Evolutionary conservation across 768 basidiomycete genomes (phyloP), one percentile per base, ranked within the genome.

Genomic region (Kondoa subrosea): DNA sequence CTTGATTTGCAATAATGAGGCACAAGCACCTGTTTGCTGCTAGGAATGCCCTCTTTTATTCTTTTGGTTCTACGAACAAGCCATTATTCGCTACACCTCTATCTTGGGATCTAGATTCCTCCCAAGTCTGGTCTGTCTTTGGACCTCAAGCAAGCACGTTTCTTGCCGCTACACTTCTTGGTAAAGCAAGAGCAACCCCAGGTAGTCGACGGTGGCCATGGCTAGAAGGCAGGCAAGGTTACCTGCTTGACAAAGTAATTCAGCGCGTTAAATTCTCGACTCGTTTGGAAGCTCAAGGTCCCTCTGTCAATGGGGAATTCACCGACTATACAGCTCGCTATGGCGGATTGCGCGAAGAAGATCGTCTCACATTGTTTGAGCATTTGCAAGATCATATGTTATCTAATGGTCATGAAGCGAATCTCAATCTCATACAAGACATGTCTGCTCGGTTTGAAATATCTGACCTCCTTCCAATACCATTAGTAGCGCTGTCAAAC

Each of bases 401-500:
- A 30, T 69, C 57, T 1, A 62, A 60, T 3, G 64, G 57, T 0
- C 60, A 63, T 1, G 64, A 68, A 40, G 61, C 66, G 17, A 33
- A 66, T 1, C 61, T 31, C 0, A 75, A 75, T 2, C 66, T 26
- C 1, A 60, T 67, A 81, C 74, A 92, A 67, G 76, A 79, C 1
- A 76, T 88, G n/a, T 80, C 83, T 0, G 77, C 79, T 1, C 76
- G 77, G 60, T 81, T 96, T 75, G 81, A 81, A 8, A 78, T 96
- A 56, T 75, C 76, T 1, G 71, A 79, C 2, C 77, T 92, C 29
- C 79, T 97, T n/a, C 86, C 91, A 74, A 74, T 93, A 3, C 93
- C 93, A 0, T 75, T 88, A 2, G 81, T 96, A 4, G 88, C 88
- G 0, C 76, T 97, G 64, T 89, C 87, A 70, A 93, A 92, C 73